Conservation (phyloP, 768 basidiomycete species). For the Podaxis sp. region DNA sequence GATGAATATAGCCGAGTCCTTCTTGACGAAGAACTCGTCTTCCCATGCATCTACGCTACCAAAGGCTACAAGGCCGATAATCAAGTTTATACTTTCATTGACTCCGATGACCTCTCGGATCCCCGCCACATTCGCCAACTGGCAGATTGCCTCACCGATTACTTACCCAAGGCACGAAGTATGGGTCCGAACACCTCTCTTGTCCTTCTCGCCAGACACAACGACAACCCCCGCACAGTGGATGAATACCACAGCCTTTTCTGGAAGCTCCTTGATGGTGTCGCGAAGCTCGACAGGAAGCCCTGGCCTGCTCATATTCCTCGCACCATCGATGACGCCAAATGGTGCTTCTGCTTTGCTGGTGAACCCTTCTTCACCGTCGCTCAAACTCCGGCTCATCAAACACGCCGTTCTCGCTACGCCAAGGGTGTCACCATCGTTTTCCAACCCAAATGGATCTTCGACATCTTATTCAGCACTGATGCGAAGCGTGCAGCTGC, state of each 20-base stretch:
- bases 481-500: constrained; percentile 17
- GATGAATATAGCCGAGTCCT: constrained; percentile 17
- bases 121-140: constrained; percentile 16
- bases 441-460: constrained; percentile 22
- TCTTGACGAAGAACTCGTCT: constrained; percentile 17
- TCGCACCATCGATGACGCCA: constrained; percentile 14
- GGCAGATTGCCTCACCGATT: constrained; percentile 14
- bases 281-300: constrained; percentile 16
- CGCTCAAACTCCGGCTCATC: constrained; percentile 17
- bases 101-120: constrained; percentile 18
- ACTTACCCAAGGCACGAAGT: constrained; percentile 17
- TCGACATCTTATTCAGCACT: constrained; percentile 19
- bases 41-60: constrained; percentile 20
- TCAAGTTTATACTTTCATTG: constrained; percentile 18
- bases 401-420: constrained; percentile 15
- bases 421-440: constrained; percentile 19
- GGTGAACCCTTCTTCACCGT: constrained; percentile 21
- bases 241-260: constrained; percentile 18
- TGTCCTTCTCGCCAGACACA: constrained; percentile 19
- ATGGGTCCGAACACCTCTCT: constrained; percentile 19
- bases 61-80: constrained; percentile 20
- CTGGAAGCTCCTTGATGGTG: constrained; percentile 19
- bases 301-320: constrained; percentile 16
- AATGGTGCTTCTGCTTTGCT: constrained; percentile 20
- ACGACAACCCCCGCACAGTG: constrained; percentile 13